Evolutionary conservation across 2,329 filamentous ascomycete genomes (phyloP).

Genomic region (Calonectria leucothoes): DNA sequence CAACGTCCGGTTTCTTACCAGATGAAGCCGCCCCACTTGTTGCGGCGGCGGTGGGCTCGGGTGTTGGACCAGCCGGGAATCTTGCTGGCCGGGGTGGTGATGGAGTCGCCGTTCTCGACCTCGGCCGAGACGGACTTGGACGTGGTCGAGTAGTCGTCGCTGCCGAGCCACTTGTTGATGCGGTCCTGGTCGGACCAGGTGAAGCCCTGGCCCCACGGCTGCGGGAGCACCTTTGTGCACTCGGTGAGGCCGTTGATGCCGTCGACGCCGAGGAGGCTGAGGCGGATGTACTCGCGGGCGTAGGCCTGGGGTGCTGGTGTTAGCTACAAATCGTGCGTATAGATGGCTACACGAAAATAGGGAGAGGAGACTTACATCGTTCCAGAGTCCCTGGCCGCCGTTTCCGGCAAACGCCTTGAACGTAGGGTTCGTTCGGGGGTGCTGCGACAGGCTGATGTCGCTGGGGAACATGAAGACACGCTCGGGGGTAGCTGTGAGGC

Average conservation of each 20-base stretch:
- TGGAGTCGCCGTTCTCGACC: constrained; percentile 36
- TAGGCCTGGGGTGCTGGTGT: constrained; percentile 53
- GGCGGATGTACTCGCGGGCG: constrained; percentile 63
- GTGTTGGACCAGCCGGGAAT: constrained; percentile 37
- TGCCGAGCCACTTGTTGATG: constrained; percentile 43
- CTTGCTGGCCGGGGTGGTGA: constrained; percentile 34
- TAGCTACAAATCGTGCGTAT: neutral
- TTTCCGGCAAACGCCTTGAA: constrained; percentile 52
- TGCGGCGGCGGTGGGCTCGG: constrained; percentile 12
- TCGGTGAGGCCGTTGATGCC: constrained; percentile 67
- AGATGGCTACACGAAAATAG: too few relatives aligned
- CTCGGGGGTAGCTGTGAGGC: constrained; percentile 42
- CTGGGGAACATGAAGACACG: constrained; percentile 56
- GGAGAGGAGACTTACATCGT: constrained; percentile 46
- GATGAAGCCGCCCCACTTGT: constrained; percentile 22
- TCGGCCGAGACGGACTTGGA: constrained; percentile 40
- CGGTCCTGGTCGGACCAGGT: constrained; percentile 33
- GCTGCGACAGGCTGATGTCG: constrained; percentile 53
- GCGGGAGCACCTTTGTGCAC: constrained; percentile 64
- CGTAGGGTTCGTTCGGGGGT: constrained; percentile 49
- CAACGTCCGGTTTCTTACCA: too few relatives aligned
- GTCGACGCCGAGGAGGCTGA: constrained; percentile 66
- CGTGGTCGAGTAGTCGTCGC: constrained; percentile 39
- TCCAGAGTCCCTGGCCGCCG: constrained; percentile 53
- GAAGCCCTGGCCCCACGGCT: constrained; percentile 25